Evolutionary conservation across 768 basidiomycete genomes (phyloP), one percentile per base, ranked within the genome.

Genomic region (Royoungia palumana): DNA sequence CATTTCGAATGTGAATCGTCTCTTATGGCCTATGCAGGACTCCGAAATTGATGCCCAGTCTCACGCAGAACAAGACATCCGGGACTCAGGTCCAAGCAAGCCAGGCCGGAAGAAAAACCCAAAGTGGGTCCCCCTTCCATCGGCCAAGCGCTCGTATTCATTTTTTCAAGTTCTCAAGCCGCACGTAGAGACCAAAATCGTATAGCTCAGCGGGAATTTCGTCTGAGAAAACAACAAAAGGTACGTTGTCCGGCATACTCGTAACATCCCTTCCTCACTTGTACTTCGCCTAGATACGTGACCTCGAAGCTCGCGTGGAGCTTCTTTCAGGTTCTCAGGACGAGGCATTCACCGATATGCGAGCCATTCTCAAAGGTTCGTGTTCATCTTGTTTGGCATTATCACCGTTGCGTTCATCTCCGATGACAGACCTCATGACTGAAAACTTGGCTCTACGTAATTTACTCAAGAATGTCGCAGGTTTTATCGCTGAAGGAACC

Each of bases 241-340:
- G 86, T 85, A 49, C 50, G 74, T 68, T 9, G 44, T 25, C 39
- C 38, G 25, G 35, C 37, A 37, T 10, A 14, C 16, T 32, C 13
- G 13, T 19, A 17, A 41, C 46, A 25, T 30, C 45, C 9, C 6
- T 17, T 17, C 27, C 32, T 40, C 30, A 42, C 46, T 49, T 46
- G 51, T 35, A 25, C 24, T 22, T 46, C 39, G 24, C 35, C 41
- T 58, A 96, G 90, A 94, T 96, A 67, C 89, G 93, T 19, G 94
- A 96, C 70, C 81, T 96, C 32, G 94, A 96, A 71, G 93, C 93
- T 17, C 82, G 89, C 38, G 91, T 96, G n/a, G 93, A 94, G 69
- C 84, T 96, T 8, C 78, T 96, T 16, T 95, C 93, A 6, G 92
- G 90, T 17, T 89, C 89, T 35, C 85, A 92, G 60, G 94, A 94